Conservation (phyloP, 169 alveolate genomes). For the Amoebophrya sp. region DNA sequence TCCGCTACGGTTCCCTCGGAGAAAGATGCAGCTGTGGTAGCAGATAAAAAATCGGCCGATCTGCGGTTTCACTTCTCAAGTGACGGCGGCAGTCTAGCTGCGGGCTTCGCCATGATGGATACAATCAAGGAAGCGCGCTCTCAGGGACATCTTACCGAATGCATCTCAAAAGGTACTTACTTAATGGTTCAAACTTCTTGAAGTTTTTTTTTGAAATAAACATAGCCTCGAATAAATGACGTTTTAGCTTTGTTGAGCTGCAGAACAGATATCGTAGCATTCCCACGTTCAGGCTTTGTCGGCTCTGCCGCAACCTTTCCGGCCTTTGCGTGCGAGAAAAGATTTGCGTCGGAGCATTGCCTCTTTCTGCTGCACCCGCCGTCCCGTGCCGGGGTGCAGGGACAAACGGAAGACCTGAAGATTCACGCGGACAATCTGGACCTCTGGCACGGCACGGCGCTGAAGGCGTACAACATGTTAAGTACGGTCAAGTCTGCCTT, state of each 20-base stretch:
- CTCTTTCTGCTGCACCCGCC: slow-evolving; percentile 10
- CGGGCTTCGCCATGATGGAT: slow-evolving; percentile 17
- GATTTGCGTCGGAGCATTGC: not conserved
- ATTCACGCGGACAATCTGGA: not conserved
- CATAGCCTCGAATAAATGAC: too few relatives aligned
- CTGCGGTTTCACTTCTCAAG: not conserved
- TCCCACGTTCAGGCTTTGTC: not conserved
- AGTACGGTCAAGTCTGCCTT: not conserved
- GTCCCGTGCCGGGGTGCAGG: not conserved
- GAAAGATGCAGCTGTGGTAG: not conserved
- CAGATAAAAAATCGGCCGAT: not conserved
- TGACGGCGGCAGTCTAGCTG: not conserved
- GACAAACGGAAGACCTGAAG: not conserved
- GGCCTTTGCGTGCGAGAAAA: not conserved
- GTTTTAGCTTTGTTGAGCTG: too few relatives aligned
- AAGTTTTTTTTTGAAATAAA: too few relatives aligned
- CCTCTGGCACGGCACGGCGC: not conserved
- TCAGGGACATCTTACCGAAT: not conserved
- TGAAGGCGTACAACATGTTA: not conserved
- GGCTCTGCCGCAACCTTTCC: slow-evolving; percentile 10
- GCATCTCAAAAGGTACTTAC: not conserved
- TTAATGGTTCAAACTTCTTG: too few relatives aligned
- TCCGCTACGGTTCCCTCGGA: too few relatives aligned
- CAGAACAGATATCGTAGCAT: too few relatives aligned
- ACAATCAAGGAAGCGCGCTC: not conserved